These are phyloP conservation scores for Eudorina sp. DNA, from an alignment of 139 green algal genomes.

Conservation along the genomic window DNA sequence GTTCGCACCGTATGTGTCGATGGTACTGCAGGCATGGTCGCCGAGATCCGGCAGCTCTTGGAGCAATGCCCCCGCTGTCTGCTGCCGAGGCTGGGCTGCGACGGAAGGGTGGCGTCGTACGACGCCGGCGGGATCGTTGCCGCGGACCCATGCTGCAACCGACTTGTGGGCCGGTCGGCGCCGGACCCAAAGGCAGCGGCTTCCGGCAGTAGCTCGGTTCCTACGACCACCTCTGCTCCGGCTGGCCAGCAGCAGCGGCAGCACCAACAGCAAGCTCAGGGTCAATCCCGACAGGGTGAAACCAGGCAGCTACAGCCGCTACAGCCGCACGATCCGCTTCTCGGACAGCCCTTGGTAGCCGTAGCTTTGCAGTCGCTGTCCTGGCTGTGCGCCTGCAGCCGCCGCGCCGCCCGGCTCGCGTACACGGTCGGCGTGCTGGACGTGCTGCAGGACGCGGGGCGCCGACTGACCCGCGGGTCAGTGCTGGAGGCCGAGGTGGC, in stretches of 20 bases:
- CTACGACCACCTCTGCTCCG: not conserved
- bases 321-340: not conserved
- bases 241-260: not conserved
- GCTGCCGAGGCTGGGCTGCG: not conserved
- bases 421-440: slow-evolving; percentile 14
- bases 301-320: not conserved
- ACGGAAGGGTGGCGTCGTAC: slow-evolving; percentile 8
- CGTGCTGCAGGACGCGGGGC: not conserved
- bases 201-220: not conserved
- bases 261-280: too few relatives aligned
- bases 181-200: too few relatives aligned
- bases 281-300: too few relatives aligned
- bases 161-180: not conserved
- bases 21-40: slow-evolving; percentile 40
- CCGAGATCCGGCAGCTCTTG: slow-evolving; percentile 12
- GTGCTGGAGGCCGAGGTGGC: not conserved
- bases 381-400: slow-evolving; percentile 11
- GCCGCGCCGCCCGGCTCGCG: not conserved
- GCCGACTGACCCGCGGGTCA: slow-evolving; percentile 2
- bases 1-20: not conserved
- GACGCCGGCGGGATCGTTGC: not conserved
- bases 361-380: not conserved
- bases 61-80: not conserved
- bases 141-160: slow-evolving; percentile 23
- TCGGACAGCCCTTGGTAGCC: not conserved